These are phyloP conservation scores for Pseudotsuga menziesii DNA, from an alignment of 75 land plant genomes.

Conservation along the genomic window DNA sequence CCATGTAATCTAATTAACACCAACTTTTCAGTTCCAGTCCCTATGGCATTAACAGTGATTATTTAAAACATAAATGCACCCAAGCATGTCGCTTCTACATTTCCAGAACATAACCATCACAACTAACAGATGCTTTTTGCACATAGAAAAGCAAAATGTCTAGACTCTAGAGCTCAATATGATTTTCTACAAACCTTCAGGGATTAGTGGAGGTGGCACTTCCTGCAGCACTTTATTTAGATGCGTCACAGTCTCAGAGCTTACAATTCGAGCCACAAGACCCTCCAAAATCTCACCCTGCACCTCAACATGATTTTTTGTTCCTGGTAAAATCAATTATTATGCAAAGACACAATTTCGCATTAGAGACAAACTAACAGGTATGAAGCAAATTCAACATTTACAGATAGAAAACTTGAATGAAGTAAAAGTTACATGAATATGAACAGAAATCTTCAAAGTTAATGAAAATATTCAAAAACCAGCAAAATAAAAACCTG, in stretches of 20 bases:
- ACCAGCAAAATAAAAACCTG: constrained; percentile 43
- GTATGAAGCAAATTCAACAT: not conserved
- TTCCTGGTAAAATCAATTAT: constrained; percentile 36
- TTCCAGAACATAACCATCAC: not conserved
- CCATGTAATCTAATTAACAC: no score
- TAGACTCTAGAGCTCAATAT: not conserved
- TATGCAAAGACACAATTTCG: not conserved
- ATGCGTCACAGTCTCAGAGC: constrained; percentile 53
- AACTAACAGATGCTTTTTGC: not conserved
- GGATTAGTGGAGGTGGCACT: constrained; percentile 42
- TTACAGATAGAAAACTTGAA: not conserved
- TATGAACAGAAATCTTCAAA: not conserved
- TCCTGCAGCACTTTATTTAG: constrained; percentile 57
- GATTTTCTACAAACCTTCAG: constrained; percentile 35
- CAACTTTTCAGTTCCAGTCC: not conserved
- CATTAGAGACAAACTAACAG: not conserved
- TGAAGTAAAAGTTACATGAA: not conserved
- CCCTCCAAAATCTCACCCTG: constrained; percentile 99
- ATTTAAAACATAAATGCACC: not conserved
- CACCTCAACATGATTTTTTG: constrained; percentile 75
- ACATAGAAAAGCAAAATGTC: not conserved
- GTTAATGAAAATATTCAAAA: not conserved
- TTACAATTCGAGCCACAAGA: constrained; percentile 91
- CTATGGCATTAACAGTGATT: not conserved
- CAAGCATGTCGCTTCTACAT: not conserved